phyloP scores from a whole-genome alignment of 768 basidiomycete species.

The Phlebiopsis flavidoalba region DNA sequence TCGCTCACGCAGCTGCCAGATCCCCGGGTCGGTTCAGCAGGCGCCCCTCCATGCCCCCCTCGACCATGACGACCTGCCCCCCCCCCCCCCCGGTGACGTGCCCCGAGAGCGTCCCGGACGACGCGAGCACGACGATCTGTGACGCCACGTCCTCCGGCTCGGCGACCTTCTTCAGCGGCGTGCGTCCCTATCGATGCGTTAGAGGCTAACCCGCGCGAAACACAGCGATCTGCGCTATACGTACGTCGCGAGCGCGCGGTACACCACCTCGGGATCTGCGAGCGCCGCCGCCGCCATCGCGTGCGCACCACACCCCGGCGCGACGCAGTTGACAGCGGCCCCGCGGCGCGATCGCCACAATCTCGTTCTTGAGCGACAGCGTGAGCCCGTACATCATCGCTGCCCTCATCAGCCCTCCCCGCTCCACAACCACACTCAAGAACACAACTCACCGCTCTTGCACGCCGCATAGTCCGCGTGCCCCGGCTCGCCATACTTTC shows the following conservation, averaged over 20 bases:
- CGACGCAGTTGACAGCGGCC: conserved; percentile 69
- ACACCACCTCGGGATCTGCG: conserved; percentile 47
- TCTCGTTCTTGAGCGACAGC: conserved; percentile 71
- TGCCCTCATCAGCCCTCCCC: conserved; percentile 15
- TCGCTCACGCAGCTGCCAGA: conserved; percentile 14
- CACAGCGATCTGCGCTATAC: conserved; percentile 15
- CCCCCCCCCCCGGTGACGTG: conserved; percentile 70
- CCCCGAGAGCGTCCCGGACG: conserved; percentile 58
- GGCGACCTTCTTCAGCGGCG: conserved; percentile 66
- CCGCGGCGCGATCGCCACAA: conserved; percentile 66
- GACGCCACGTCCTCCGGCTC: conserved; percentile 57
- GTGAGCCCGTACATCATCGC: conserved; percentile 73
- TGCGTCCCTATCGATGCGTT: conserved; percentile 39
- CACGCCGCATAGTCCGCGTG: conserved; percentile 63
- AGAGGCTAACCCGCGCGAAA: background rate
- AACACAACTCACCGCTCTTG: conserved; percentile 52
- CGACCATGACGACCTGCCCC: conserved; percentile 64
- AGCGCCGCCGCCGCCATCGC: conserved; percentile 57
- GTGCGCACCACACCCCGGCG: conserved; percentile 52
- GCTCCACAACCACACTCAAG: no score
- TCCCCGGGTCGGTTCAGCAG: conserved; percentile 40
- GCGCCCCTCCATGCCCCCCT: conserved; percentile 78
- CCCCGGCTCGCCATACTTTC: conserved; percentile 64
- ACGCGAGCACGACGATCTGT: conserved; percentile 57
- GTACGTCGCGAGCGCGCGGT: conserved; percentile 65